Evolutionary conservation across 2,329 filamentous ascomycete genomes (phyloP), one percentile per base, ranked within the genome.

Genomic region (Plenodomus lindquistii): DNA sequence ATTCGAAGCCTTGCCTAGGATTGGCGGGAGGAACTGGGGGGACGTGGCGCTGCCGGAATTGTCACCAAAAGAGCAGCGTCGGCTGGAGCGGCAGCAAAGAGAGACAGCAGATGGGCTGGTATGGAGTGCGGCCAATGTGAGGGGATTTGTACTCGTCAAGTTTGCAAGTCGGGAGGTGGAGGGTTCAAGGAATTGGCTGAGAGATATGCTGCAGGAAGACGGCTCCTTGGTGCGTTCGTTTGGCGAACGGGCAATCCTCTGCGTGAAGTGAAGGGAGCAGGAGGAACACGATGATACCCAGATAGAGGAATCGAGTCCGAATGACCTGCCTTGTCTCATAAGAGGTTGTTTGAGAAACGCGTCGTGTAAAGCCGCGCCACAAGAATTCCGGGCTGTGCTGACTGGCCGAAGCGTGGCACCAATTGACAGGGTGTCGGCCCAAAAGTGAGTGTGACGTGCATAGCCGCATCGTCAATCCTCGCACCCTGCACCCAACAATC

Each of bases 121-220:
- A 6, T 73, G 71, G 71, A 73, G 70, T 45, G 69, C 70, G 10
- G 71, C 71, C 2, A 66, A 67, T 42, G 66, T 73, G 15, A 54
- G 71, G n/a, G 67, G 90, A 3, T 96, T 93, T 65, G 87, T 94
- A 3, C 81, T 97, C 20, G 87, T 97, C 59, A 97, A 97, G 71
- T 95, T 97, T 69, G 91, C 89, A 1, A 89, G 92, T 1, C 81
- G 79, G 45, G 87, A 86, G 37, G 87, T 96, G 19, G 91, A 97
- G 70, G 87, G 86, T 20, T 91, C 87, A 3, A 84, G 89, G 57
- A 76, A 82, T 39, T 97, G 92, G 91, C 79, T 97, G 48, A 84
- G 85, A 9, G 79, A 79, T 6, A 88, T 97, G 82, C 75, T 96
- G 39, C 73, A 79, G 38, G 80, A 84, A 53, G 90, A 96, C 69